These are phyloP conservation scores for Aotearoamyces nothofagi DNA, from an alignment of 2,329 filamentous ascomycete species.

Conservation along the genomic window DNA sequence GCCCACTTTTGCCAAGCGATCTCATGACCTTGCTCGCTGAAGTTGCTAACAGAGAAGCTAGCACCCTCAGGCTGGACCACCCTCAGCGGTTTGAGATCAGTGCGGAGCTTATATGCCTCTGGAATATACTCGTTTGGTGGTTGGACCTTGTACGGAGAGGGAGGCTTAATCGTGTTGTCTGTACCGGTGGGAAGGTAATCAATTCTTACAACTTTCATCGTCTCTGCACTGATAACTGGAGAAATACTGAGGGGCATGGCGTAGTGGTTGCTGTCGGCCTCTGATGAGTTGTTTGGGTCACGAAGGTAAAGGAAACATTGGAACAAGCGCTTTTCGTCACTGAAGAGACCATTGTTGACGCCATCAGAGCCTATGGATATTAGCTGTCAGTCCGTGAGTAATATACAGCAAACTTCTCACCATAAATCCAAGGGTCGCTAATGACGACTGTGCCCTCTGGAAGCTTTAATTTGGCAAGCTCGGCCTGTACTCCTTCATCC, in stretches of 20 bases:
- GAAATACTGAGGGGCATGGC: conserved; percentile 49
- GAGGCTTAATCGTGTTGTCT: conserved; percentile 39
- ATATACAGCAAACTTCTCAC: conserved; percentile 22
- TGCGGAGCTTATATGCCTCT: conserved; percentile 42
- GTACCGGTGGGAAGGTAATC: conserved; percentile 53
- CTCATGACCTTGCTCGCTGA: conserved; percentile 34
- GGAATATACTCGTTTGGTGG: conserved; percentile 49
- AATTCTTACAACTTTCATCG: conserved; percentile 50
- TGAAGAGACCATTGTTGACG: conserved; percentile 28
- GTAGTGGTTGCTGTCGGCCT: conserved; percentile 54
- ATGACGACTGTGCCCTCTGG: conserved; percentile 43
- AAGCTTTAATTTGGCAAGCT: conserved; percentile 44
- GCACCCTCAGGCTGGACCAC: conserved; percentile 50
- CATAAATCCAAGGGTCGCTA: conserved; percentile 51
- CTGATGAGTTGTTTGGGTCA: conserved; percentile 40
- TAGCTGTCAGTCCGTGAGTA: neutral
- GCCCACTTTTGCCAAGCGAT: conserved; percentile 54
- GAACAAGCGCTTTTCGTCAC: conserved; percentile 30
- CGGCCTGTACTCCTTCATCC: conserved; percentile 40
- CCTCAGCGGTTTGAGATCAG: conserved; percentile 47
- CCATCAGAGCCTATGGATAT: conserved; percentile 30
- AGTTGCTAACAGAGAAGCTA: conserved; percentile 37
- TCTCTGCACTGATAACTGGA: conserved; percentile 47
- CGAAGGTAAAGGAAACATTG: conserved; percentile 54
- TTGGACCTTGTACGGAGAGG: conserved; percentile 39